Evolutionary conservation across 176 grass and related monocot genomes (phyloP), one percentile per base, ranked within the genome.

Genomic region (Musa schizocarpa): DNA sequence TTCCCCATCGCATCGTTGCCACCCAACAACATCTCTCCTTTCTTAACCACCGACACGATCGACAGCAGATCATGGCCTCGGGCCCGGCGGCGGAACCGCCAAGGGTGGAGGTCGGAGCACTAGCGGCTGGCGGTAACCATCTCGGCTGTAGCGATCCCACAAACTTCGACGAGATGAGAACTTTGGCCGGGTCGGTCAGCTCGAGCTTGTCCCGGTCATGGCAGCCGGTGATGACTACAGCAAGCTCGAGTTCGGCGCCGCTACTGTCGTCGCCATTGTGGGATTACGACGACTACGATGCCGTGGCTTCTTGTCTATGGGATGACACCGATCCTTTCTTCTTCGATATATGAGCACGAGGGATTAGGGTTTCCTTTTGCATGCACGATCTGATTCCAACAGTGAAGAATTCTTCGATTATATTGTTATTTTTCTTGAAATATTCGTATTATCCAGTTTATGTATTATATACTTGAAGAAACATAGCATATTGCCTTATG

Each of bases 281-380:
- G 77, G 77, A 72, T 26, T 80, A 92, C 58, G 93, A 93, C 14
- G 93, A 97, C 71, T 97, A 88, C 48, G 75, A 49, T 14, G 68
- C 78, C 27, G 92, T 73, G 12, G 65, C 65, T 13, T 82, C 87
- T 22, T 86, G 87, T 25, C 79, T 98, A 29, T 98, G 94, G 94
- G 88, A 87, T 22, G 94, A 93, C 58, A 81, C 83, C 19, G 90
- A 98, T n/a, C 82, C 90, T 26, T 85, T 90, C 71, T 77, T 85
- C 29, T 93, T 89, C 75, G 90, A 93, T 83, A 51, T 93, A 26
- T 97, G 78, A 82, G 9, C 14, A 52, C 21, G 0, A 65, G 3
- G 29, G 29, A 24, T 65, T 27, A 65, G 63, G 63, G 63, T 65
- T 65, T 65, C 8, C 29, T 29, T 8, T 29, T 29, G 29, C 57